Evolutionary conservation across 352 stramenopile genomes (phyloP).

Genomic region (Albugo laibachii): DNA sequence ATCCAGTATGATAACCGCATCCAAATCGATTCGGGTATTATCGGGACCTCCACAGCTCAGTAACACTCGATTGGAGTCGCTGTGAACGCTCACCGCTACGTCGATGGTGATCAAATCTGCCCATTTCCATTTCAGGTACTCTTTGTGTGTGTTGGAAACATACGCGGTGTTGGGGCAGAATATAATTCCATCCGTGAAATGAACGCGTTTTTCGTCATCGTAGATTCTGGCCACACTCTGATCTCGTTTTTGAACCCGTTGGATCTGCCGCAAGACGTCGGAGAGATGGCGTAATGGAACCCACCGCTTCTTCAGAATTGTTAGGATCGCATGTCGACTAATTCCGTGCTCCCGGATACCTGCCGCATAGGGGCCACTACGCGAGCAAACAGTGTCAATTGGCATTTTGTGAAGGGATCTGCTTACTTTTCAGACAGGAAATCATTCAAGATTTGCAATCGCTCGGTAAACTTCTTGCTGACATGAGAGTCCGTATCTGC

Average conservation of each 20-base stretch:
- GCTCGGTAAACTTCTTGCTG: conserved; percentile 61
- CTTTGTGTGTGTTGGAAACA: conserved; percentile 63
- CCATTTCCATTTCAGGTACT: conserved; percentile 88
- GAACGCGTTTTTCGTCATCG: conserved; percentile 59
- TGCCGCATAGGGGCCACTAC: conserved; percentile 42
- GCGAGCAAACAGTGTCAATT: neutral
- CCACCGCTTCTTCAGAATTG: conserved; percentile 72
- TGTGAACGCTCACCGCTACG: conserved; percentile 38
- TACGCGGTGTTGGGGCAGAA: conserved; percentile 80
- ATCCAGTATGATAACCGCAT: conserved; percentile 62
- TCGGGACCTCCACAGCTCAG: conserved; percentile 53
- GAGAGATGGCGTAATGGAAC: conserved; percentile 57
- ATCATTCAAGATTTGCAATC: conserved; percentile 57
- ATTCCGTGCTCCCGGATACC: conserved; percentile 44
- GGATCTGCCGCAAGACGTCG: conserved; percentile 67
- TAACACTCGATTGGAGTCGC: conserved; percentile 28
- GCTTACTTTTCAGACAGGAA: conserved; percentile 71
- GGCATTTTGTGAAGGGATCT: neutral
- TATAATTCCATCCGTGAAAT: conserved; percentile 81
- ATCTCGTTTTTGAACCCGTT: conserved; percentile 55
- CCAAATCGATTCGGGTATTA: conserved; percentile 64
- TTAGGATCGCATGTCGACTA: conserved; percentile 38
- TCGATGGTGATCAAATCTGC: conserved; percentile 80
- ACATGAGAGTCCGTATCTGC: conserved; percentile 53
- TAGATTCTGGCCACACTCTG: conserved; percentile 61